phyloP scores from a whole-genome alignment of 2,329 filamentous ascomycete species.

The Arthrinium phaeospermum region DNA sequence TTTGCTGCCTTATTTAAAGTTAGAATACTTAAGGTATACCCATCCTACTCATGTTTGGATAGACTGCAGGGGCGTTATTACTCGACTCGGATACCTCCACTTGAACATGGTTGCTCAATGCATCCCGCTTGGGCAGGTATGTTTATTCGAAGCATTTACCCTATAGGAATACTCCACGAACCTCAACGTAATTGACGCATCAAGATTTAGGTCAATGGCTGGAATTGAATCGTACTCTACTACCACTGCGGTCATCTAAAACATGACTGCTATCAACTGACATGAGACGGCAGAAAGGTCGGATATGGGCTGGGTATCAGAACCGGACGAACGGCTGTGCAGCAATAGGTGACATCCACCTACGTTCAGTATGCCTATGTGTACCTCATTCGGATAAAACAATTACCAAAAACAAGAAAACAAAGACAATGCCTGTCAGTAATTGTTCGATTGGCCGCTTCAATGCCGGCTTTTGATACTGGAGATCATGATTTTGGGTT shows the following conservation, averaged over 20 bases:
- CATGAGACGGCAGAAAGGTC: neutral
- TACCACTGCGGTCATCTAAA: neutral
- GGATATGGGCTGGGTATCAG: neutral
- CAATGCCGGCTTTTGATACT: neutral
- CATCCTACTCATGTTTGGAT: too few species aligned
- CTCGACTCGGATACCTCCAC: too few species aligned
- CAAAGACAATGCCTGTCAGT: neutral
- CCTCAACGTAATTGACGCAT: neutral
- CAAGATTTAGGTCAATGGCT: neutral
- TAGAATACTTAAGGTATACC: too few species aligned
- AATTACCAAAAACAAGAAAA: neutral
- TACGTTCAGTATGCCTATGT: neutral
- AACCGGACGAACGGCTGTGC: conserved; percentile 1
- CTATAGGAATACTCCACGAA: neutral
- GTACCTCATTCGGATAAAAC: neutral
- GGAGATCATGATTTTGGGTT: too few species aligned
- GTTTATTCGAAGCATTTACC: neutral
- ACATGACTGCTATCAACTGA: neutral
- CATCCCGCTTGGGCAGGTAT: neutral
- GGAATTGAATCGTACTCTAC: neutral
- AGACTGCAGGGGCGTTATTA: too few species aligned
- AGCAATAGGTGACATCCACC: neutral
- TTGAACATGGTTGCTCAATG: too few species aligned
- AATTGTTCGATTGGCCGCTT: neutral
- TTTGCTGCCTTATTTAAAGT: too few species aligned